Evolutionary conservation across 2,329 filamentous ascomycete genomes (phyloP).

Genomic region (Fusarium cicatricum): DNA sequence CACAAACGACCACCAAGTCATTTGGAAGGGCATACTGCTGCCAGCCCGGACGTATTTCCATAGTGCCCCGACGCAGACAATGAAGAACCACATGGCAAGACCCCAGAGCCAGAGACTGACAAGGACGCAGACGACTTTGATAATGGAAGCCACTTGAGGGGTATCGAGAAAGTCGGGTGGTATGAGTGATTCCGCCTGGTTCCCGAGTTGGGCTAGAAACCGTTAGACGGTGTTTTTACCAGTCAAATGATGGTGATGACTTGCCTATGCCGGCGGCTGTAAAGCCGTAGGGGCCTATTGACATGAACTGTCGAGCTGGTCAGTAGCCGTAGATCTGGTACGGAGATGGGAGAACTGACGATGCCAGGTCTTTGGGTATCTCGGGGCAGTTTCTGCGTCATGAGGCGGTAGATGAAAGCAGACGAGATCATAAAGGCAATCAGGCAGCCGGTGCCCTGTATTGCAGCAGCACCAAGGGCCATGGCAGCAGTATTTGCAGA

Average conservation of each 20-base stretch:
- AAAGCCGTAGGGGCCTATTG: conserved; percentile 76
- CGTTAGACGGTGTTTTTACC: conserved; percentile 8
- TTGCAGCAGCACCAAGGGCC: conserved; percentile 57
- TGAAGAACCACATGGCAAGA: conserved; percentile 84
- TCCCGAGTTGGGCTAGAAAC: conserved; percentile 54
- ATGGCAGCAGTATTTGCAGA: conserved; percentile 55
- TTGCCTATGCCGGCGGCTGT: conserved; percentile 55
- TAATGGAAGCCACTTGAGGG: conserved; percentile 53
- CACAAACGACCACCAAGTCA: conserved; percentile 87
- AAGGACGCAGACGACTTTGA: conserved; percentile 64
- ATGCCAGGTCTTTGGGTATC: conserved; percentile 82
- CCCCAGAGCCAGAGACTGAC: conserved; percentile 83
- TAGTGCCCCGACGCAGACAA: conserved; percentile 79
- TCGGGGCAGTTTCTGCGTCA: conserved; percentile 85
- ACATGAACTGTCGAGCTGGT: conserved; percentile 68
- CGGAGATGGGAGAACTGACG: conserved; percentile 42
- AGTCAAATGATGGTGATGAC: not conserved
- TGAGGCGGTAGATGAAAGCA: conserved; percentile 84
- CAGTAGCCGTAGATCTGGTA: not conserved
- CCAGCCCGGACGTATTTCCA: conserved; percentile 68
- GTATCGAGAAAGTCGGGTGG: conserved; percentile 54
- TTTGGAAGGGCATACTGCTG: conserved; percentile 75
- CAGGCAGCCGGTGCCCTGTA: conserved; percentile 64
- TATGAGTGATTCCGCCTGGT: conserved; percentile 52
- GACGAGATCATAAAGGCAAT: conserved; percentile 81